Conservation (phyloP, 805 yeast genomes). For the Nadsonia fulvescens region DNA sequence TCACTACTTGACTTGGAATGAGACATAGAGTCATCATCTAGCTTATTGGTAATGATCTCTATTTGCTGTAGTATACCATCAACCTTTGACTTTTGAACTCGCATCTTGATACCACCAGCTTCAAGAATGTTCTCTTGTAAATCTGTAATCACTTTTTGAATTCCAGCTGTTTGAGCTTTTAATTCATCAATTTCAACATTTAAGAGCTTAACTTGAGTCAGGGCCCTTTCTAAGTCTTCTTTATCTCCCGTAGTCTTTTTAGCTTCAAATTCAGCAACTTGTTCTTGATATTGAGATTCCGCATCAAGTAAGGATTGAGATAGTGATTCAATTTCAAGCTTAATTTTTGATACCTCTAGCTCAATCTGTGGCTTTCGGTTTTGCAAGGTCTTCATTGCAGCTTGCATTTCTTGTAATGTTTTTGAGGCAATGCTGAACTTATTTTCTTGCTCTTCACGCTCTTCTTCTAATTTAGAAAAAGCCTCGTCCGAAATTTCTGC, state of each 20-base stretch:
- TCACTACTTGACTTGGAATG: slow-evolving; percentile 48
- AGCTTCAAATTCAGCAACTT: slow-evolving; percentile 10
- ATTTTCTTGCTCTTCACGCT: slow-evolving; percentile 34
- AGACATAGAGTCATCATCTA: slow-evolving; percentile 37
- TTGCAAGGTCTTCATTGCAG: slow-evolving; percentile 36
- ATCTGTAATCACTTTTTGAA: slow-evolving; percentile 36
- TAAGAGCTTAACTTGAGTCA: slow-evolving; percentile 18
- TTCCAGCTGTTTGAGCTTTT: slow-evolving; percentile 34
- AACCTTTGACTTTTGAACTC: slow-evolving; percentile 66
- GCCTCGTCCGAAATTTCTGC: slow-evolving; percentile 36
- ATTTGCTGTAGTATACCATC: slow-evolving; percentile 53
- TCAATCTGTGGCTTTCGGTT: slow-evolving; percentile 59
- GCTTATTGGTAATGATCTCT: slow-evolving; percentile 37
- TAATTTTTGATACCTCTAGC: slow-evolving; percentile 34
- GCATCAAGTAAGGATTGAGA: slow-evolving; percentile 34
- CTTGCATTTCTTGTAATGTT: slow-evolving; percentile 40
- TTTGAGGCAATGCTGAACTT: slow-evolving; percentile 25
- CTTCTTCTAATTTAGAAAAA: slow-evolving; percentile 32
- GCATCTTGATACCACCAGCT: slow-evolving; percentile 76
- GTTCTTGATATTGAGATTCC: slow-evolving; percentile 23
- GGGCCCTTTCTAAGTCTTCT: slow-evolving; percentile 21
- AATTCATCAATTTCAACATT: slow-evolving; percentile 27
- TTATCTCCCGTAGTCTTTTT: slow-evolving; percentile 10
- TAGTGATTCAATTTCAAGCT: slow-evolving; percentile 47
- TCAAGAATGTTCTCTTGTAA: slow-evolving; percentile 70